phyloP scores from a whole-genome alignment of 192 early-diverging fungal species.

The Backusella parvicylindrica region DNA sequence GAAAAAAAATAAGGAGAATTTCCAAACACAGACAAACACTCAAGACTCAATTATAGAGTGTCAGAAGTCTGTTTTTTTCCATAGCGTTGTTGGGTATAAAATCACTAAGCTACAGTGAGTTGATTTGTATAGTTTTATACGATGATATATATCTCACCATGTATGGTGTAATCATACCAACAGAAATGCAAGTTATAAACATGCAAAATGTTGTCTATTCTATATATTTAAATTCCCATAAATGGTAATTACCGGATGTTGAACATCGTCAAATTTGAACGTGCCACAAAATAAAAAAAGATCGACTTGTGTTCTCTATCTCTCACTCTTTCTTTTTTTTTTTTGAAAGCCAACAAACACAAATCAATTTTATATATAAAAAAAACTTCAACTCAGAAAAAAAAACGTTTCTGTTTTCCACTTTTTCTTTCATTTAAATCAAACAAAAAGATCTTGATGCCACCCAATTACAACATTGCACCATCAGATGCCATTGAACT shows the following conservation, averaged over 20 bases:
- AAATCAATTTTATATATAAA: neutral
- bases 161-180: no score
- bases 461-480: constrained; percentile 5
- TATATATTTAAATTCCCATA: neutral
- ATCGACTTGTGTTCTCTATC: neutral
- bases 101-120: no score
- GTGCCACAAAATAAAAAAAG: neutral
- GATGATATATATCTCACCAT: no score
- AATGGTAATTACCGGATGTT: neutral
- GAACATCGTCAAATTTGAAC: neutral
- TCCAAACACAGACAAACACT: no score
- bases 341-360: neutral
- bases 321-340: neutral
- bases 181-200: neutral
- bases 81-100: no score
- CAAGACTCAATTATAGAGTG: no score
- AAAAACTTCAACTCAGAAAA: neutral
- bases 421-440: neutral
- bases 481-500: constrained; percentile 6
- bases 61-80: no score
- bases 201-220: neutral
- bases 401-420: neutral
- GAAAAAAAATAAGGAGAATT: neutral
- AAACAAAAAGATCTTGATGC: neutral
- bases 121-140: no score